Conservation (phyloP, 2,329 filamentous ascomycete genomes). For the Zymoseptoria crescenta region DNA sequence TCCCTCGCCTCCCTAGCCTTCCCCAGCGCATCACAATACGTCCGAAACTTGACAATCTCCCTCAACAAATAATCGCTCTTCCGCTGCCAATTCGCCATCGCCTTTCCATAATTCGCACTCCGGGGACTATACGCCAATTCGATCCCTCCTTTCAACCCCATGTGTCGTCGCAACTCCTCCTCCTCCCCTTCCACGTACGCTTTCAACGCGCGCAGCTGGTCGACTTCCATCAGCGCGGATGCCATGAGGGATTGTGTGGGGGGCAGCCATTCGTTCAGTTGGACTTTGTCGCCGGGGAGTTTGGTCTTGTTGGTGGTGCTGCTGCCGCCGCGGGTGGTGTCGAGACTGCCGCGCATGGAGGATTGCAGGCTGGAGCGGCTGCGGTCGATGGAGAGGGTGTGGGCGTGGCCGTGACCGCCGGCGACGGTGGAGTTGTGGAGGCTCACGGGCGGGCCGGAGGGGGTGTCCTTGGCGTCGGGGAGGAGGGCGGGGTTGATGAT, state of each 20-base stretch:
- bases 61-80: slow-evolving; percentile 86
- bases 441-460: slow-evolving; percentile 25
- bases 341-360: slow-evolving; percentile 53
- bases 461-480: slow-evolving; percentile 11
- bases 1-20: slow-evolving; percentile 62
- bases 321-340: slow-evolving; percentile 40
- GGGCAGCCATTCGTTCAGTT: slow-evolving; percentile 80
- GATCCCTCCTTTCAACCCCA: slow-evolving; percentile 80
- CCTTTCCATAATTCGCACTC: slow-evolving; percentile 69
- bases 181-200: slow-evolving; percentile 81
- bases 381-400: slow-evolving; percentile 19
- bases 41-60: slow-evolving; percentile 94
- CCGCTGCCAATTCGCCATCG: slow-evolving; percentile 94
- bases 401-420: slow-evolving; percentile 17
- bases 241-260: slow-evolving; percentile 86
- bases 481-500: slow-evolving; percentile 55
- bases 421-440: slow-evolving; percentile 20
- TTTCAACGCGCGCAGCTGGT: slow-evolving; percentile 68
- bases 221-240: slow-evolving; percentile 66
- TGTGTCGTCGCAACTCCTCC: slow-evolving; percentile 76
- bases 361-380: slow-evolving; percentile 29
- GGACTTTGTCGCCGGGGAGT: slow-evolving; percentile 74
- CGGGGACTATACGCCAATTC: slow-evolving; percentile 82
- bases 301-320: slow-evolving; percentile 46
- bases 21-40: slow-evolving; percentile 80